phyloP scores from a whole-genome alignment of 495 filamentous ascomycete species.

The Neurospora sp. region DNA sequence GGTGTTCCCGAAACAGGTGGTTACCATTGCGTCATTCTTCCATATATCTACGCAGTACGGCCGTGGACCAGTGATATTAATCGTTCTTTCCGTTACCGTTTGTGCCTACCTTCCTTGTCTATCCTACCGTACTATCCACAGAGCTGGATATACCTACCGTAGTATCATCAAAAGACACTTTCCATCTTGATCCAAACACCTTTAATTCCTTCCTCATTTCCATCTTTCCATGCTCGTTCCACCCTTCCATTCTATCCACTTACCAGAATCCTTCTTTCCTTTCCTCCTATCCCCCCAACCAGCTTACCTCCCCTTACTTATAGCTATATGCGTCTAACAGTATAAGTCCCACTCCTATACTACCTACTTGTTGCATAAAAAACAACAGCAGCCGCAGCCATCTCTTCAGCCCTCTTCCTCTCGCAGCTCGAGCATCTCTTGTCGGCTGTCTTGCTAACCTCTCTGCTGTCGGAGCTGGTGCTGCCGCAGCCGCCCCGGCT shows the following conservation, averaged over 20 bases:
- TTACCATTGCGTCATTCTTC: not conserved
- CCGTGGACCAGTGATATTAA: not conserved
- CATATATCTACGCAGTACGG: not conserved
- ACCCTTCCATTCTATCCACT: not conserved
- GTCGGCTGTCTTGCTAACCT: not conserved
- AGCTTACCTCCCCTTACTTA: not conserved
- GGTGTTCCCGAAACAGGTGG: not conserved
- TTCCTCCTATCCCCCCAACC: not conserved
- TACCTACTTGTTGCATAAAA: not conserved
- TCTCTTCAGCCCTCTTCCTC: not conserved
- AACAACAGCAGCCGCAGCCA: not conserved
- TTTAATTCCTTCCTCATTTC: too few species aligned
- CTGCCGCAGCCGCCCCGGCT: not conserved
- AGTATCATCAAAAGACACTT: not conserved
- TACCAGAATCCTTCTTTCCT: not conserved
- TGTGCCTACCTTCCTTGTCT: too few species aligned
- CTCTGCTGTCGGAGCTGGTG: not conserved
- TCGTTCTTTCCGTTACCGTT: not conserved
- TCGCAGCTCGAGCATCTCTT: not conserved
- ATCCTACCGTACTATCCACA: too few species aligned
- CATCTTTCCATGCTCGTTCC: too few species aligned
- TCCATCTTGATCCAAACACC: not conserved
- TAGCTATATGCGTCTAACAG: not conserved
- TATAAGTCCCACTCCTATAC: not conserved
- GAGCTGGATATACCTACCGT: too few species aligned